phyloP scores from a whole-genome alignment of 306 rosid genomes.

The Dryas drummondii region DNA sequence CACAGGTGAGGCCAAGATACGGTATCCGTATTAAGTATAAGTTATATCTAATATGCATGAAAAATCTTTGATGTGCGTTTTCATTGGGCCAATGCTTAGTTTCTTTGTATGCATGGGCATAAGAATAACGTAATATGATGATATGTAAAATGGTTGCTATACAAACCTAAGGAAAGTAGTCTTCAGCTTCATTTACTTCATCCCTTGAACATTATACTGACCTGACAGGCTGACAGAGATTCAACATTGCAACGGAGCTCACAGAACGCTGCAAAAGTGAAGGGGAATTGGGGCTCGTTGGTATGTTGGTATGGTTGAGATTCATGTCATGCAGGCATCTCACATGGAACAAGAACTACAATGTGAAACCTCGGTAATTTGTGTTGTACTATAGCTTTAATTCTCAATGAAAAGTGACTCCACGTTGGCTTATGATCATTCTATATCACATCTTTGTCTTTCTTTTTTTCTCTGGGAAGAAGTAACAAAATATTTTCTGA shows the following conservation, averaged over 20 bases:
- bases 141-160: background rate
- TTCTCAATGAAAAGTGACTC: background rate
- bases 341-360: slow-evolving; percentile 41
- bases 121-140: slow-evolving; percentile 9
- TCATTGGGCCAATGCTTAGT: background rate
- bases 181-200: slow-evolving; percentile 1
- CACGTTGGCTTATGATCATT: background rate
- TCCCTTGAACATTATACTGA: background rate
- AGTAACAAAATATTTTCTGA: background rate
- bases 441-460: background rate
- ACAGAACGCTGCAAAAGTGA: slow-evolving; percentile 32
- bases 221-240: slow-evolving; percentile 11
- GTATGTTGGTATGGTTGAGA: slow-evolving; percentile 44
- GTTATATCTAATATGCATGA: background rate
- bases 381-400: background rate
- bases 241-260: slow-evolving; percentile 38
- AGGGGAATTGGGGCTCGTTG: slow-evolving; percentile 31
- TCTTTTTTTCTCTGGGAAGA: background rate
- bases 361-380: slow-evolving; percentile 43
- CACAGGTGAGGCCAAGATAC: slow-evolving; percentile 33
- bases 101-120: slow-evolving; percentile 1
- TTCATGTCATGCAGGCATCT: slow-evolving; percentile 44
- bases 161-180: slow-evolving; percentile 1
- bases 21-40: background rate
- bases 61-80: background rate